Evolutionary conservation across 768 basidiomycete genomes (phyloP).

Genomic region (Astraeus odoratus): DNA sequence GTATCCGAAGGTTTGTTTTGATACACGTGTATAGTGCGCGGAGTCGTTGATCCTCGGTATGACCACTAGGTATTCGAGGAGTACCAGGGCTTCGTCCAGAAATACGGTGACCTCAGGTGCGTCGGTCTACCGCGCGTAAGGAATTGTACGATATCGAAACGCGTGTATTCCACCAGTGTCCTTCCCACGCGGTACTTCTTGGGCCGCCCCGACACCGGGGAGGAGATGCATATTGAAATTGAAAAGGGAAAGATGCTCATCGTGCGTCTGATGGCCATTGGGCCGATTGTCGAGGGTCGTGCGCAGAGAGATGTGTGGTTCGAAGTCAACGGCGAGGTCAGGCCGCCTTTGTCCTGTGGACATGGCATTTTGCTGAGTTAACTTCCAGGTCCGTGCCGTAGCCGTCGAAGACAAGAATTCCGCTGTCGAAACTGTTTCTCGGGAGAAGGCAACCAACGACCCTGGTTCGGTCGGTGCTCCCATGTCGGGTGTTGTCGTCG

Average conservation of each 20-base stretch:
- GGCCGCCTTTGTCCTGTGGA: conserved; percentile 9
- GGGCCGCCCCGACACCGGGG: conserved; percentile 82
- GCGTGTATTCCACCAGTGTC: conserved; percentile 46
- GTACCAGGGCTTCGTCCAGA: conserved; percentile 90
- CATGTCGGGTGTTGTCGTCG: conserved; percentile 97
- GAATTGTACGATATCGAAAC: conserved; percentile 8
- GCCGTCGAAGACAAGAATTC: conserved; percentile 96
- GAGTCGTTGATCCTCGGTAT: conserved; percentile 7
- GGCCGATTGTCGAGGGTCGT: conserved; percentile 85
- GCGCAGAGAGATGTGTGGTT: conserved; percentile 98
- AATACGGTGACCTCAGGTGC: conserved; percentile 90
- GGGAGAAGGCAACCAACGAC: conserved; percentile 90
- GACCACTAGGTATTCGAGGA: conserved; percentile 84
- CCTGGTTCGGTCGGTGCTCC: conserved; percentile 97
- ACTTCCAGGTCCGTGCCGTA: conserved; percentile 78
- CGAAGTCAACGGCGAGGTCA: conserved; percentile 93
- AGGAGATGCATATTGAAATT: conserved; percentile 96
- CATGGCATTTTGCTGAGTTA: conserved; percentile 6
- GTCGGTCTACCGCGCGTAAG: conserved; percentile 15
- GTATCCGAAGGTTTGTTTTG: conserved; percentile 81
- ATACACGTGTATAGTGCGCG: conserved; percentile 2
- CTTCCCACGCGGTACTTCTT: conserved; percentile 97
- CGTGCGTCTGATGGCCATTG: conserved; percentile 91
- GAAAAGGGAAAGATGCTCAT: conserved; percentile 97
- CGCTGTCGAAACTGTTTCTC: conserved; percentile 88